Conservation (phyloP, 495 filamentous ascomycete genomes). For the Letharia lupina region DNA sequence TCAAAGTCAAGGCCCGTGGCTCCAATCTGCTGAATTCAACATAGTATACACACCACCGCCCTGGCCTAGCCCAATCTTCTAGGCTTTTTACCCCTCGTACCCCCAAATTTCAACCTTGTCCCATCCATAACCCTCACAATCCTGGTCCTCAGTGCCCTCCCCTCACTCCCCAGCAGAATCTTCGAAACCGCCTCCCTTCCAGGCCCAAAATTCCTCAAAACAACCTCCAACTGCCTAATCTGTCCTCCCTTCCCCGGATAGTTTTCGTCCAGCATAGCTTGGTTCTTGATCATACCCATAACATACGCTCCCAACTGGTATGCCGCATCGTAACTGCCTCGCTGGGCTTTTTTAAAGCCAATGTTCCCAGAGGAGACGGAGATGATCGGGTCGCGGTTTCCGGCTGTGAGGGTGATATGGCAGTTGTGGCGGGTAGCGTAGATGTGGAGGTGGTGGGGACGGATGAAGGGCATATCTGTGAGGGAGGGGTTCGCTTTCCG, state of each 20-base stretch:
- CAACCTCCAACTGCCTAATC: constrained; percentile 55
- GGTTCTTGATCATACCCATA: constrained; percentile 68
- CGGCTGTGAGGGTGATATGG: constrained; percentile 77
- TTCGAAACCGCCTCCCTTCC: constrained; percentile 86
- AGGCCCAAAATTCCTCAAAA: constrained; percentile 71
- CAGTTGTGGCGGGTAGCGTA: constrained; percentile 85
- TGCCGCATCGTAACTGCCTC: constrained; percentile 82
- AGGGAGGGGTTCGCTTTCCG: constrained; percentile 23
- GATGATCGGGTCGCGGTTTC: constrained; percentile 67
- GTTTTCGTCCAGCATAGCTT: constrained; percentile 48
- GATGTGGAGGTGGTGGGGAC: constrained; percentile 78
- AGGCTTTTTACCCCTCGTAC: constrained; percentile 70
- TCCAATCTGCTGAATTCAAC: not conserved
- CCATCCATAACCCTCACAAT: constrained; percentile 70
- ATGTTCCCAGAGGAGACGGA: constrained; percentile 72
- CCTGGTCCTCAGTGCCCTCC: constrained; percentile 57
- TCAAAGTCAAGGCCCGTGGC: not conserved
- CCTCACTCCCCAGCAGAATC: constrained; percentile 78
- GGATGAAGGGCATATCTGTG: constrained; percentile 31
- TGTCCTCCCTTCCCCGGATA: constrained; percentile 14
- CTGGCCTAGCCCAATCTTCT: constrained; percentile 65
- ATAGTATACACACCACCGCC: not conserved
- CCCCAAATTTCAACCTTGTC: constrained; percentile 91
- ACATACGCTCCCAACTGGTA: constrained; percentile 79
- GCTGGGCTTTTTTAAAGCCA: constrained; percentile 70